Evolutionary conservation across 2,329 filamentous ascomycete species (phyloP).

Genomic region (Epichloe uncinata): DNA sequence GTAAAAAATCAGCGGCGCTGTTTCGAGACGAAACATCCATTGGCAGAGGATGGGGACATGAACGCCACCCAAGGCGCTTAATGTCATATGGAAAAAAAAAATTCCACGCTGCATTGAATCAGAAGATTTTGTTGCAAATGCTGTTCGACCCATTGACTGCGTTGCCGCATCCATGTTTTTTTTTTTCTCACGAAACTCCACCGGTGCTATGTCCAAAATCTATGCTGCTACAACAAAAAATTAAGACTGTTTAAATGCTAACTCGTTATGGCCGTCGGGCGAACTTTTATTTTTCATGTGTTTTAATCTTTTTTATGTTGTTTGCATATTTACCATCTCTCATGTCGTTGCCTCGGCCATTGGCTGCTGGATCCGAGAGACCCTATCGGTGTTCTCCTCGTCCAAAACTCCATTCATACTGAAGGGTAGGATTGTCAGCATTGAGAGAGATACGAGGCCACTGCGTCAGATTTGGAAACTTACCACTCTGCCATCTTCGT

Average conservation of each 20-base stretch:
- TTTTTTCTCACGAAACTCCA: neutral
- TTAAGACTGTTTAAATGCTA: neutral
- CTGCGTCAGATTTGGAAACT: constrained; percentile 10
- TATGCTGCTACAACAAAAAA: neutral
- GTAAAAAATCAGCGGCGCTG: constrained; percentile 7
- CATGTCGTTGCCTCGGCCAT: neutral
- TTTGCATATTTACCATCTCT: neutral
- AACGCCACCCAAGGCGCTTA: neutral
- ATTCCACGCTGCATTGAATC: neutral
- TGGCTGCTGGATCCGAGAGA: constrained; percentile 15
- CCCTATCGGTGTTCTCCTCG: constrained; percentile 42
- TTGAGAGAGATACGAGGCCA: constrained; percentile 5
- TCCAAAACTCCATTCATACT: constrained; percentile 54
- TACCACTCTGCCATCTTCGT: constrained; percentile 84
- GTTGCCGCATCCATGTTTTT: neutral
- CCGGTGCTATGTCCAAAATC: constrained; percentile 2
- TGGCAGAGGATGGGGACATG: neutral
- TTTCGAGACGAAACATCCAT: neutral
- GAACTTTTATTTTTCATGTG: neutral
- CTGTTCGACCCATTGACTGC: neutral
- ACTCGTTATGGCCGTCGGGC: neutral
- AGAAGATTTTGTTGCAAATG: neutral
- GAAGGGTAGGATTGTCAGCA: neutral
- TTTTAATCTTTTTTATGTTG: neutral
- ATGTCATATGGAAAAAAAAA: neutral